Percentiles rank a stretch among this genome's conserved stretches.
These are phyloP conservation scores for Aspergillus niger DNA, from an alignment of 2,329 filamentous ascomycete species.

Conservation along the genomic window DNA sequence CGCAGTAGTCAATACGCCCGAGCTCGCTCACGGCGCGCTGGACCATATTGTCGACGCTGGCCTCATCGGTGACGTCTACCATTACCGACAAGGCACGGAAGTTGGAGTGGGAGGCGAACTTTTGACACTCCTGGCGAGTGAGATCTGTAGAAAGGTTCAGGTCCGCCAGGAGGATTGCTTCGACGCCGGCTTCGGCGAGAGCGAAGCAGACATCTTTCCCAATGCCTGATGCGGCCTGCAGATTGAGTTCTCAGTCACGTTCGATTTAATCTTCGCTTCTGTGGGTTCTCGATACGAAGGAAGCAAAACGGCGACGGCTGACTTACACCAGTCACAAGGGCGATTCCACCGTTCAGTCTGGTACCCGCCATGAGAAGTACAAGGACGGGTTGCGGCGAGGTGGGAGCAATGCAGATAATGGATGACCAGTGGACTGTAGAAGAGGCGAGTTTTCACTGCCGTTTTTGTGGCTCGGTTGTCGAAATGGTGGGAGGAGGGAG, in stretches of 20 bases:
- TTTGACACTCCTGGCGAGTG: background rate
- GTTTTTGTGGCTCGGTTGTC: too few relatives aligned
- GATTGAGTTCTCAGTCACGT: background rate
- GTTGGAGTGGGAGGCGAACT: background rate
- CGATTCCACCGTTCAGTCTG: background rate
- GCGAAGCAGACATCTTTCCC: slow-evolving; percentile 2
- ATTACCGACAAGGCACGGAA: background rate
- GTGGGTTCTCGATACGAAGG: background rate
- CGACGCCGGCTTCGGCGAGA: background rate
- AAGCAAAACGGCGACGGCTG: background rate
- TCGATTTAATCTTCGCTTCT: too few relatives aligned
- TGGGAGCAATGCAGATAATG: too few relatives aligned
- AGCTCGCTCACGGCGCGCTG: slow-evolving; percentile 26
- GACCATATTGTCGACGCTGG: slow-evolving; percentile 3
- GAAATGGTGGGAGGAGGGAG: too few relatives aligned
- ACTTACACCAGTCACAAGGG: slow-evolving; percentile 7
- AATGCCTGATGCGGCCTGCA: slow-evolving; percentile 8
- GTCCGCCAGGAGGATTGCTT: slow-evolving; percentile 3
- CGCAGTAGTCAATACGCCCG: slow-evolving; percentile 41
- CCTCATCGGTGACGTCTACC: background rate
- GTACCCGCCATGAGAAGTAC: background rate
- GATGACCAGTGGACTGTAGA: too few relatives aligned
- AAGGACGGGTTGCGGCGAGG: too few relatives aligned
- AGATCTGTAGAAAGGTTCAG: background rate
- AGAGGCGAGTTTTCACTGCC: too few relatives aligned